Base-by-base conservation (phyloP, 805 yeast genomes). In the Lachancea lanzarotensis region DNA sequence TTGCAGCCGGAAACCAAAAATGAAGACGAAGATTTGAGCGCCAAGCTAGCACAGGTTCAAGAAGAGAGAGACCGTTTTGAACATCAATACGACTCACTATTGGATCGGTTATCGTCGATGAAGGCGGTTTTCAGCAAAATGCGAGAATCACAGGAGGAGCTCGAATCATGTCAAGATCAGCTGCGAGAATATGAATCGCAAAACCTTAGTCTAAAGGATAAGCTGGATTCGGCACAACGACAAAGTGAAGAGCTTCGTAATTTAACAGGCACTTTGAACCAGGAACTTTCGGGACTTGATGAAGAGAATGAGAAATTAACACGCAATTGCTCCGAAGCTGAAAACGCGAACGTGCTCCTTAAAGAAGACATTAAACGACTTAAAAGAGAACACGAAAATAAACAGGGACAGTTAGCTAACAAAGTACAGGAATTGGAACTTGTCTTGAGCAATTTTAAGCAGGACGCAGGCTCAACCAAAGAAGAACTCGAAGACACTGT, bases 101-200 rank as follows among this genome's bases (percentile, higher is more conserved):
- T 85, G 47, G 77, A 76, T 50, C 73, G 82, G 58, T 60, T 85
- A 15, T 76, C 87, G 1, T 76, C 85, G 2, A 84, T 84, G 91
- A 84, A 83, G 52, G 68, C 81, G 0, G 74, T 84, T 2, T 84
- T 84, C 61, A 71, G 67, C 33, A 84, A 84, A 51, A 82, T 84
- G 86, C 82, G 84, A 56, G 82, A 77, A 46, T 69, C 87, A 0
- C 82, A 84, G 56, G 65, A 62, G 2, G 85, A 83, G 52, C 66
- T 85, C 16, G 86, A 76, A 35, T 68, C 66, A 3, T 70, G 76
- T 1, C 76, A 76, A 51, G 75, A 71, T 15, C 76, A 76, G 50
- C 62, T 78, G 42, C 66, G 63, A 59, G 66, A 76, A 65, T 59
- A 76, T 61, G 68, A 71, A 68, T 50, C 67, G 56, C 67, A 71